Base-by-base conservation (phyloP, 2,329 filamentous ascomycete genomes). In the Fusarium concolor region DNA sequence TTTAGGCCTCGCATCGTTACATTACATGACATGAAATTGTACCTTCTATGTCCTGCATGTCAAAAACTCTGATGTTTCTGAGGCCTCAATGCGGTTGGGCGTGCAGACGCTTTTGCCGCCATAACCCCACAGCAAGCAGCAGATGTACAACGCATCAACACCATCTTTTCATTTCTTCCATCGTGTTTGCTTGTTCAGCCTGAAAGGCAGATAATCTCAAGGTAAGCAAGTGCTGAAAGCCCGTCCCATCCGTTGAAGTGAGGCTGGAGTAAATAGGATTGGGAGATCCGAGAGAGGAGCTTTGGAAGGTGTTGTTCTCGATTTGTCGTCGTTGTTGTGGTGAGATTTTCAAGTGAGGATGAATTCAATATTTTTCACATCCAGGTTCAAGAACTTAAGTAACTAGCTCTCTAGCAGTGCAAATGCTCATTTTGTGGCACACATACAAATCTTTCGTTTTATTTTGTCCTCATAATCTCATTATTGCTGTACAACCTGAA, bases 401-500 rank as follows among this genome's bases (percentile, higher is more conserved):
- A 26, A 6, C 26, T 26, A 26, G 28, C 14, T 35, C 14, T 51
- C 20, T 6, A 15, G 10, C 17, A 35, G 20, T 17, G 26, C 35
- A 17, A 29, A 39, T 28, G 29, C 22, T 53, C 26, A n/a, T 14
- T 46, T 37, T 52, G 17, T 37, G 35, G 44, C 39, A 26, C 20
- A 51, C 53, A 49, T 15, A 18, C 20, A 56, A 60, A 39, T 11
- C 10, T 71, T 66, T 62, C 52, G 37, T 71, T 68, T 58, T 42
- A 47, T 49, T 62, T 65, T 65, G 47, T 58, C 69, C 31, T 62
- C 28, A 38, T 70, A 71, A 54, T 29, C 33, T 66, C 63, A 62
- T 70, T 75, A 91, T 80, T 92, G 91, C 82, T 94, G 91, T 65
- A 96, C 92, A 68, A 95, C 90, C 78, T 95, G 92, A 51, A 96